These are phyloP conservation scores for Fusarium abutilonis DNA, from an alignment of 2,329 filamentous ascomycete species.

Conservation along the genomic window DNA sequence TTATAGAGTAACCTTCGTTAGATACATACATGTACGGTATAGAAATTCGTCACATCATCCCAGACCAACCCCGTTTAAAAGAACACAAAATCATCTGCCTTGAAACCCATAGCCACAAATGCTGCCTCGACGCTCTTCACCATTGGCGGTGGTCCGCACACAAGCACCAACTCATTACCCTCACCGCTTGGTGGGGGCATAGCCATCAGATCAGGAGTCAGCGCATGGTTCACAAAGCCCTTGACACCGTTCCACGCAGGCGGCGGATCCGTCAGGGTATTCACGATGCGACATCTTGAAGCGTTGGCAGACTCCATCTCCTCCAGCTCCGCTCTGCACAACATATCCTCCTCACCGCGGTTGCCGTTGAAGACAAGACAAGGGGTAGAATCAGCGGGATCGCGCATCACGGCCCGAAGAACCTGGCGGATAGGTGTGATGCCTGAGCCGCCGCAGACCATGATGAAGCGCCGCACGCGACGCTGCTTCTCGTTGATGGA, in stretches of 20 bases:
- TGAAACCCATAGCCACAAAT: slow-evolving; percentile 70
- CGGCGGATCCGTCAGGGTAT: slow-evolving; percentile 73
- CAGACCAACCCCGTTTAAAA: slow-evolving; percentile 30
- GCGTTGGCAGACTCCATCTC: slow-evolving; percentile 62
- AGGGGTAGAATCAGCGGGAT: slow-evolving; percentile 68
- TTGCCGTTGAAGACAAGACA: slow-evolving; percentile 86
- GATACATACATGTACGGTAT: neutral
- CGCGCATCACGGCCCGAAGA: slow-evolving; percentile 70
- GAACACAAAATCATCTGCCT: slow-evolving; percentile 44
- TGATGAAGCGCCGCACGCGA: slow-evolving; percentile 74
- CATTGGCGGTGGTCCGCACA: slow-evolving; percentile 82
- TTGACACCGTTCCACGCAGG: slow-evolving; percentile 73
- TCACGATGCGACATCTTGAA: slow-evolving; percentile 69
- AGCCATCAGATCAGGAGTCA: slow-evolving; percentile 69
- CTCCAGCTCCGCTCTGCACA: slow-evolving; percentile 80
- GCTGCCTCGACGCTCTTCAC: slow-evolving; percentile 72
- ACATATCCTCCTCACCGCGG: slow-evolving; percentile 79
- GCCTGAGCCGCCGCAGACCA: slow-evolving; percentile 90
- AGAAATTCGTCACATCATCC: neutral
- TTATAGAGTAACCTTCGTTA: neutral
- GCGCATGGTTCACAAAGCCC: slow-evolving; percentile 71
- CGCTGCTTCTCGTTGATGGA: slow-evolving; percentile 66
- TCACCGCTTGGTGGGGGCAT: slow-evolving; percentile 49
- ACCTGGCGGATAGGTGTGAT: slow-evolving; percentile 94
- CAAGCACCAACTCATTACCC: slow-evolving; percentile 70